Base-by-base conservation (phyloP, 768 basidiomycete species). In the Mycena kentingensis region DNA sequence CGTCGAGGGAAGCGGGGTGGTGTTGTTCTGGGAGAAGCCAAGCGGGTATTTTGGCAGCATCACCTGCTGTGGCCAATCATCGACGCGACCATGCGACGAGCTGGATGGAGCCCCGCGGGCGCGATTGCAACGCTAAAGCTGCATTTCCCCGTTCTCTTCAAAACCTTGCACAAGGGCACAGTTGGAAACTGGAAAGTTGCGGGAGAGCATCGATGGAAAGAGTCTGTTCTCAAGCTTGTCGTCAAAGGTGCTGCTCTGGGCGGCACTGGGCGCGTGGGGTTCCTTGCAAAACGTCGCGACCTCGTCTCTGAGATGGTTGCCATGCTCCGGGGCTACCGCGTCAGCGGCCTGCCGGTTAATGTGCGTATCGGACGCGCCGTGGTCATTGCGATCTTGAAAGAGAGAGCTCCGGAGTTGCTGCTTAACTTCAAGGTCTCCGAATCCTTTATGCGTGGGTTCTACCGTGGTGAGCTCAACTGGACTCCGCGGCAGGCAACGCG, bases 31-130 rank as follows among this genome's bases (percentile, higher is more conserved):
- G 28, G n/a, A 5, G 19, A 35, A 15, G 38, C 49, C n/a, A 11
- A 35, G 27, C 25, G 52, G 15, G 46, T 49, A 1, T 61, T 61
- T 41, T 63, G 61, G 61, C 57, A 50, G 32, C 51, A 63, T 38
- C 60, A 56, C 10, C 55, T 60, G 39, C 53, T 63, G 16, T 63
- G 60, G 60, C n/a, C 26, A 4, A n/a, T 4, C 11, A 63, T 63
- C 29, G 34, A 50, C 28, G 10, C 12, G 1, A 38, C 51, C 21
- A 43, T 49, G 34, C 16, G 10, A 6, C 15, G 35, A 28, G 22
- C 38, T 21, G 15, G 22, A n/a, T 56, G 55, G 55, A 39, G 29
- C 12, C 25, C 51, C 31, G 31, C 19, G 3, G 41, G 11, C 19
- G 34, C 47, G 16, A 43, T 46, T 12, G 37, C 35, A 26, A 22